Percentiles rank a stretch among this genome's conserved stretches.
phyloP scores from a whole-genome alignment of 306 rosid species.

The Prunus fruticosa region DNA sequence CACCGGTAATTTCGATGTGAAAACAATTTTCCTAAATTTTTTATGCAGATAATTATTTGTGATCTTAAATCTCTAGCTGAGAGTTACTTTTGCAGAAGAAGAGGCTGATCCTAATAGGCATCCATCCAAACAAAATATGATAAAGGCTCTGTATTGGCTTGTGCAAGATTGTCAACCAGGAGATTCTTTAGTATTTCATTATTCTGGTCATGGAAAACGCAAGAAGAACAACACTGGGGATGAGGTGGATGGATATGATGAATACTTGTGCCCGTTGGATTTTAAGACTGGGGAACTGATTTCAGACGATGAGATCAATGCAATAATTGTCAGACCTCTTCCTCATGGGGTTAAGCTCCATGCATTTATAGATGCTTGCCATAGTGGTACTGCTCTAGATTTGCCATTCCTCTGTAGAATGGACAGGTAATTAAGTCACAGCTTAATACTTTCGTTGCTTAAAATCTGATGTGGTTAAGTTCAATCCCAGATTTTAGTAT shows the following conservation, averaged over 20 bases:
- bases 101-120: conserved; percentile 31
- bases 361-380: conserved; percentile 50
- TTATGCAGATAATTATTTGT: neutral
- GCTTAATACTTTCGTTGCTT: neutral
- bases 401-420: conserved; percentile 44
- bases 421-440: conserved; percentile 24
- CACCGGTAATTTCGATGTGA: conserved; percentile 25
- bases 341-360: conserved; percentile 49
- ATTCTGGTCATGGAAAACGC: conserved; percentile 52
- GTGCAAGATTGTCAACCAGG: conserved; percentile 46
- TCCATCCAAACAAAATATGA: conserved; percentile 41
- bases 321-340: conserved; percentile 40
- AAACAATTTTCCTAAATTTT: neutral
- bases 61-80: neutral
- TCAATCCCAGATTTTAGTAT: neutral
- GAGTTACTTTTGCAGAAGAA: conserved; percentile 34
- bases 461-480: too few relatives aligned
- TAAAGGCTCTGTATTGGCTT: conserved; percentile 47
- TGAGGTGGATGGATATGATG: conserved; percentile 49
- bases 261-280: conserved; percentile 43
- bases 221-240: conserved; percentile 38
- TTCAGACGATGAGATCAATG: conserved; percentile 51
- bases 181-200: conserved; percentile 52
- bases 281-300: conserved; percentile 39
- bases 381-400: conserved; percentile 49